phyloP scores from a whole-genome alignment of 768 basidiomycete species.

The Xanthoconium purpureum region DNA sequence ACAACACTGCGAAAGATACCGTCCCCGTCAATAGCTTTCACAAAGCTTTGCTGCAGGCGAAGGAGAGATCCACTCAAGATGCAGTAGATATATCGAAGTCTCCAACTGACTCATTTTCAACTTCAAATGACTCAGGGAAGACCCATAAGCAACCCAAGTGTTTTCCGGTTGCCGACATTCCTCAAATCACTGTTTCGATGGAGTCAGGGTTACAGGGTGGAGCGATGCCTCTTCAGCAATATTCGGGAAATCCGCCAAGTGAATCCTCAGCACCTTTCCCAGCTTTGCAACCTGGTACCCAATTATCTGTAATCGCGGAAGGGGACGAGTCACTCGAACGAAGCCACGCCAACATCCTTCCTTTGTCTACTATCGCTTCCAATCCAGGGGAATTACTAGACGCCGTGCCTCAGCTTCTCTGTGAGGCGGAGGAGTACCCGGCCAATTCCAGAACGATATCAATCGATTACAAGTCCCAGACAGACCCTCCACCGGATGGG shows the following conservation, averaged over 20 bases:
- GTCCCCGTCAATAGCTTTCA: slow-evolving; percentile 46
- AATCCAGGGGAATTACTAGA: neutral
- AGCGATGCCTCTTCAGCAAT: neutral
- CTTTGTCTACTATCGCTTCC: neutral
- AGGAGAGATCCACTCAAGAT: slow-evolving; percentile 16
- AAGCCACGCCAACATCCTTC: slow-evolving; percentile 9
- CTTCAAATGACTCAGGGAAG: neutral
- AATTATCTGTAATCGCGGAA: slow-evolving; percentile 69
- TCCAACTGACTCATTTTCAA: neutral
- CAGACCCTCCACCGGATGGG: slow-evolving; percentile 16
- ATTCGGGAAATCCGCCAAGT: neutral
- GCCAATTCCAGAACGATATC: neutral
- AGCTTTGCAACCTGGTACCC: slow-evolving; percentile 35
- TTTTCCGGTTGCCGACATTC: slow-evolving; percentile 4
- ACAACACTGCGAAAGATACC: slow-evolving; percentile 39
- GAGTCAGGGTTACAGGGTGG: slow-evolving; percentile 3
- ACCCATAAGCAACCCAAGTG: neutral
- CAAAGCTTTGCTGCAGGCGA: slow-evolving; percentile 39
- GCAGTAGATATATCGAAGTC: neutral
- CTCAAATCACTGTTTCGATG: slow-evolving; percentile 3
- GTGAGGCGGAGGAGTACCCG: neutral
- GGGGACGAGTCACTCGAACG: slow-evolving; percentile 60
- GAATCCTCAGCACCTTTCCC: slow-evolving; percentile 3
- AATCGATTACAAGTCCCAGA: slow-evolving; percentile 4
- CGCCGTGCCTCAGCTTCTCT: neutral